phyloP scores from a whole-genome alignment of 352 stramenopile species.

The Phytophthora aleatoria region DNA sequence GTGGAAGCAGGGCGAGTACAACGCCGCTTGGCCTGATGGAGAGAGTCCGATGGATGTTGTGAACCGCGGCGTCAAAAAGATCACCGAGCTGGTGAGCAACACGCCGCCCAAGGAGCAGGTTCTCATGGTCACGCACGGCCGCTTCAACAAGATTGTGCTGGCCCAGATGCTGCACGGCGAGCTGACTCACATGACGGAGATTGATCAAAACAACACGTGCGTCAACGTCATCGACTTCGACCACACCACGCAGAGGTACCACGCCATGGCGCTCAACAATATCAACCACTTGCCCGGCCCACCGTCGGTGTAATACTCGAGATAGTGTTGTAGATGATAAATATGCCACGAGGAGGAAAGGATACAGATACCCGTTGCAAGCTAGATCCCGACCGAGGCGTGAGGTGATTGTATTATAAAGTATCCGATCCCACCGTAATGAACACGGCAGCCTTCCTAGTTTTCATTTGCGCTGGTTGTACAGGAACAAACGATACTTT shows the following conservation, averaged over 20 bases:
- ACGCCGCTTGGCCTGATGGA: slow-evolving; percentile 58
- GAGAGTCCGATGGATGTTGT: slow-evolving; percentile 77
- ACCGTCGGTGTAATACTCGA: slow-evolving; percentile 30
- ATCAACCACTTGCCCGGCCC: slow-evolving; percentile 56
- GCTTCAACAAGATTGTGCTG: slow-evolving; percentile 87
- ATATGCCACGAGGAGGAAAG: neutral
- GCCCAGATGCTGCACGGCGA: slow-evolving; percentile 66
- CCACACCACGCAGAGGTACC: slow-evolving; percentile 54
- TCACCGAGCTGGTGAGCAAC: slow-evolving; percentile 56
- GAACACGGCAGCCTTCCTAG: no score
- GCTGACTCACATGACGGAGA: slow-evolving; percentile 63
- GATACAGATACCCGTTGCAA: no score
- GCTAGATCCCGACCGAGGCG: neutral
- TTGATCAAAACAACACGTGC: slow-evolving; percentile 86
- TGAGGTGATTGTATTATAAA: slow-evolving; percentile 4
- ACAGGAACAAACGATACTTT: neutral
- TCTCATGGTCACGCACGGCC: slow-evolving; percentile 79
- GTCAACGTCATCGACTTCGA: slow-evolving; percentile 88
- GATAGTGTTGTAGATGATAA: slow-evolving; percentile 8
- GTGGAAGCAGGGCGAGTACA: slow-evolving; percentile 64
- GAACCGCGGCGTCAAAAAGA: slow-evolving; percentile 60
- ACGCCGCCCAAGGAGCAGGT: slow-evolving; percentile 57
- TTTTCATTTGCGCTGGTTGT: no score
- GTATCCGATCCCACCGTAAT: neutral
- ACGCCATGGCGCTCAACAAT: slow-evolving; percentile 74